These are phyloP conservation scores for Penicillium sp. DNA, from an alignment of 2,329 filamentous ascomycete species.

Conservation along the genomic window DNA sequence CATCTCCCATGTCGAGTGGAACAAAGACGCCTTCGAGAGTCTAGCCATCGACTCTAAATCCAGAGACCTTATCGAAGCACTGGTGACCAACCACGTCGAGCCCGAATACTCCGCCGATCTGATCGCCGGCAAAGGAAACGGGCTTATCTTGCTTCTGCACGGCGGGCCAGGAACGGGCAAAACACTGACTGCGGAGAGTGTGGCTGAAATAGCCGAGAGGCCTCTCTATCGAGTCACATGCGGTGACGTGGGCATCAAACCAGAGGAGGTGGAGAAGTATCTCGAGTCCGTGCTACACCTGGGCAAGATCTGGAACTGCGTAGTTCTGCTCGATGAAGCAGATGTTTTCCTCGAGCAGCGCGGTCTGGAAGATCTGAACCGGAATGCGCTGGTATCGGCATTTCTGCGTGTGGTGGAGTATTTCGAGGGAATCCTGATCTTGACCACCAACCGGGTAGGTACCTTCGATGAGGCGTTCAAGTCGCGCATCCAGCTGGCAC, in stretches of 20 bases:
- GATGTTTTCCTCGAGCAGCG: slow-evolving; percentile 13
- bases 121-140: slow-evolving; percentile 15
- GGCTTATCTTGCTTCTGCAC: slow-evolving; percentile 16
- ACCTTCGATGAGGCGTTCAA: slow-evolving; percentile 12
- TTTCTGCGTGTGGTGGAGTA: slow-evolving; percentile 21
- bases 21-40: slow-evolving; percentile 14
- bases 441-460: slow-evolving; percentile 17
- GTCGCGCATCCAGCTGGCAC: slow-evolving; percentile 10
- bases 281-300: slow-evolving; percentile 16
- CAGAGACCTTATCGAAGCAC: slow-evolving; percentile 8
- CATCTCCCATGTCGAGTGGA: slow-evolving; percentile 15
- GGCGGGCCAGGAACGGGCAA: slow-evolving; percentile 50
- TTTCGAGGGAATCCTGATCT: slow-evolving; percentile 19
- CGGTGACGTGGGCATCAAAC: slow-evolving; percentile 4
- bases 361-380: slow-evolving; percentile 8
- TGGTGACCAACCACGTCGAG: slow-evolving; percentile 7
- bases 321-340: slow-evolving; percentile 10
- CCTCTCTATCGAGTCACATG: slow-evolving; percentile 14
- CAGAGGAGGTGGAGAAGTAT: slow-evolving; percentile 9
- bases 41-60: slow-evolving; percentile 12
- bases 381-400: slow-evolving; percentile 18
- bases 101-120: slow-evolving; percentile 7
- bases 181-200: slow-evolving; percentile 59
- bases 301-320: slow-evolving; percentile 9
- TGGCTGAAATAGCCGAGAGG: slow-evolving; percentile 45